Evolutionary conservation across 164 flowering plant genomes (phyloP).

Genomic region (Liriodendron chinense): DNA sequence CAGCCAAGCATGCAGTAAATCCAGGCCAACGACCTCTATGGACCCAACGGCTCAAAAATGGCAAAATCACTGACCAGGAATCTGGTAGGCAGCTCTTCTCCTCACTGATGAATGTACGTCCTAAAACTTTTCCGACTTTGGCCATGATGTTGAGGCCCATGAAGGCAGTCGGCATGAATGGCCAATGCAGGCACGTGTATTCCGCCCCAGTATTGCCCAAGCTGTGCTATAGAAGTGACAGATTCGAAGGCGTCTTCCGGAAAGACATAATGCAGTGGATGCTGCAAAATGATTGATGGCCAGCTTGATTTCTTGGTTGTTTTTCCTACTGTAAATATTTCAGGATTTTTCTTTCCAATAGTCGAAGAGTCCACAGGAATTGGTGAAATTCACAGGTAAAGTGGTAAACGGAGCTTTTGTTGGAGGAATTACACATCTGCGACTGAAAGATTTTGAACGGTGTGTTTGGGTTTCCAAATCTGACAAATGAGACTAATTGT

Average conservation of each 20-base stretch:
- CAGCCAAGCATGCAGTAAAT: conserved; percentile 29
- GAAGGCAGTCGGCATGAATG: conserved; percentile 31
- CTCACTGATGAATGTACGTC: conserved; percentile 31
- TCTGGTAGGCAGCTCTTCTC: conserved; percentile 43
- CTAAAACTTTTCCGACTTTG: conserved; percentile 47
- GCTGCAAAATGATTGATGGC: conserved; percentile 26
- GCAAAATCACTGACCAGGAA: conserved; percentile 19
- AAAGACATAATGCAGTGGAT: conserved; percentile 78
- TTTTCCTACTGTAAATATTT: background rate
- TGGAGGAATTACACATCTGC: too few species aligned
- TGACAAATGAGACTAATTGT: too few species aligned
- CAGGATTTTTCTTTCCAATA: background rate
- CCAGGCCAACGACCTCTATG: conserved; percentile 24
- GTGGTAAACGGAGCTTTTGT: too few species aligned
- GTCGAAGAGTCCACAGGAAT: too few species aligned
- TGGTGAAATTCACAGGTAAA: too few species aligned
- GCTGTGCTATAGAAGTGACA: conserved; percentile 14
- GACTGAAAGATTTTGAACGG: too few species aligned
- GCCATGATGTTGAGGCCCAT: conserved; percentile 46
- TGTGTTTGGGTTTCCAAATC: too few species aligned
- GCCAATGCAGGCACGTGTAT: conserved; percentile 47
- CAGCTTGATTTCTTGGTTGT: background rate
- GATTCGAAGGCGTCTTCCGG: conserved; percentile 48
- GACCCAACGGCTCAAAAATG: conserved; percentile 19
- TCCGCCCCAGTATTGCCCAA: conserved; percentile 19